Evolutionary conservation across 1,139 yeast species (phyloP).

Genomic region (Geotrichum klebahnii): DNA sequence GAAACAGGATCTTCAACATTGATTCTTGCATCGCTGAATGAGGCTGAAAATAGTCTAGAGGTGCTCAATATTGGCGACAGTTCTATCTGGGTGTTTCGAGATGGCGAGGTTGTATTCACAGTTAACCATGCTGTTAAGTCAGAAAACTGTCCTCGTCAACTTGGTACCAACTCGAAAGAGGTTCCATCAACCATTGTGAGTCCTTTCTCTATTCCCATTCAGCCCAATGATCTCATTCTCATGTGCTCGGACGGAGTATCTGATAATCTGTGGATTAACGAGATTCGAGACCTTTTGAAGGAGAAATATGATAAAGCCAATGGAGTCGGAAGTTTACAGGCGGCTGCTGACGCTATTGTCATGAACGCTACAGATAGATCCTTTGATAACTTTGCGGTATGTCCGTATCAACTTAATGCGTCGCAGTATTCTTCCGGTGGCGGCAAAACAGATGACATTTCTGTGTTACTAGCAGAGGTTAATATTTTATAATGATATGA

Average conservation of each 20-base stretch:
- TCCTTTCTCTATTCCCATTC: conserved; percentile 14
- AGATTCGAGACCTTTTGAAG: conserved; percentile 54
- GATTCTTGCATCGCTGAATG: conserved; percentile 50
- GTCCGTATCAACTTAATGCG: conserved; percentile 25
- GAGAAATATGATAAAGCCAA: conserved; percentile 30
- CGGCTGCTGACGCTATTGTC: conserved; percentile 23
- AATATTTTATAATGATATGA: neutral
- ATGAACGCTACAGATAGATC: conserved; percentile 25
- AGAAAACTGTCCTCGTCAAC: conserved; percentile 20
- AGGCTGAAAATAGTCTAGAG: conserved; percentile 35
- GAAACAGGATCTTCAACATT: conserved; percentile 54
- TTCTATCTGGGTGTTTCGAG: conserved; percentile 48
- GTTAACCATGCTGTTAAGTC: conserved; percentile 36
- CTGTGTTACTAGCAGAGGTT: conserved; percentile 23
- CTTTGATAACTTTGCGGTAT: conserved; percentile 27
- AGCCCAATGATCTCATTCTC: conserved; percentile 67
- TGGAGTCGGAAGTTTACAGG: conserved; percentile 17
- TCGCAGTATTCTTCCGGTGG: conserved; percentile 22
- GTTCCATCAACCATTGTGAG: conserved; percentile 14
- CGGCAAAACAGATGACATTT: conserved; percentile 27
- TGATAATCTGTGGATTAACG: conserved; percentile 74
- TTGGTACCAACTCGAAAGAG: conserved; percentile 20
- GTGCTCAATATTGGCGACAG: conserved; percentile 58
- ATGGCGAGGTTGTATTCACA: conserved; percentile 46
- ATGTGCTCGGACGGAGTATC: conserved; percentile 93